Evolutionary conservation across 1,284 basidiomycete genomes (phyloP), one percentile per base, ranked within the genome.

Genomic region (Bondarzewia mesenterica): DNA sequence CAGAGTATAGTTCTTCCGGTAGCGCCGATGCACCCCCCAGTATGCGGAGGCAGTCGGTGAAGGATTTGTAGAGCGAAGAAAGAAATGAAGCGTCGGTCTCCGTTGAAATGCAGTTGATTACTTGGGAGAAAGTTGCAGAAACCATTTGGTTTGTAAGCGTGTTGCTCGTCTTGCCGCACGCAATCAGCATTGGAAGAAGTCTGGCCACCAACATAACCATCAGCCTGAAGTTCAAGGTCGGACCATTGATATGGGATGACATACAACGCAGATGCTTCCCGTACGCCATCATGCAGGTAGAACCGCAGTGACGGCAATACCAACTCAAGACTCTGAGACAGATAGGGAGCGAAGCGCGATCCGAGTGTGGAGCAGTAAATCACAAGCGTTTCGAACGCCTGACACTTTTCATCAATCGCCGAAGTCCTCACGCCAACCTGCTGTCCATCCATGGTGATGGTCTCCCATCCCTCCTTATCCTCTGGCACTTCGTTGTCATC

Each of bases 381-480:
- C 4, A 90, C 78, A 14, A 93, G 72, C 29, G 86, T 89, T 56
- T 89, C 85, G 56, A 91, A 90, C 2, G 89, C 89, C 57, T 89
- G 83, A 49, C 88, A 87, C 62, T 93, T 92, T 57, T 93, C 90
- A 57, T 90, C 88, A 54, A 92, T 80, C 3, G 81, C 81, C 0
- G 85, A 82, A 2, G 88, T 91, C 49, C 81, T 75, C 52, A 90
- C 85, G 2, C 82, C 83, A n/a, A 89, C 72, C 14, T 79, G 77
- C 46, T 81, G 81, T 0, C 86, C 87, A 46, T 88, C 85, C 70
- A 89, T 77, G 7, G 73, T 71, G 53, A 90, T 73, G 3, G 79
- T 85, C 58, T 89, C 85, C 80, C 84, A 89, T 12, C 85, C 86
- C 35, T 88, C 83, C 10, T 75, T 70, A 20, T 82, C 80, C 39